Percentiles rank a stretch among this genome's conserved stretches.
Conservation (phyloP, 2,329 filamentous ascomycete genomes). For the Fusarium robinianum region DNA sequence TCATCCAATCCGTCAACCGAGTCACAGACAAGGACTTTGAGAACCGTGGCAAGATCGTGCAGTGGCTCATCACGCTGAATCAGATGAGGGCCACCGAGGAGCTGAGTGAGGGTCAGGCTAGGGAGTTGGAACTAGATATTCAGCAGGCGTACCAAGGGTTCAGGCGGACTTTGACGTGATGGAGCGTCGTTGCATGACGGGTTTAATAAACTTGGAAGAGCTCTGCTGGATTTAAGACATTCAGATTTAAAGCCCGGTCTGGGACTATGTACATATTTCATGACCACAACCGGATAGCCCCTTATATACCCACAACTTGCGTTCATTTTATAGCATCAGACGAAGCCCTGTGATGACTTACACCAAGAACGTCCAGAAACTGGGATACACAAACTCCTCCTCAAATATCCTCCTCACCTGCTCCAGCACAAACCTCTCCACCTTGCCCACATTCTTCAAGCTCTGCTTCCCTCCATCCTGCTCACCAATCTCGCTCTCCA, state of each 20-base stretch:
- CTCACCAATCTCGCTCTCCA: slow-evolving; percentile 97
- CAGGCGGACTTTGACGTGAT: slow-evolving; percentile 72
- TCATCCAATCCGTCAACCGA: slow-evolving; percentile 96
- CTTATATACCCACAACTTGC: slow-evolving; percentile 29
- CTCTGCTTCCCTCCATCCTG: slow-evolving; percentile 91
- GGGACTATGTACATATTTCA: slow-evolving; percentile 8
- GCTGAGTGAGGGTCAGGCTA: slow-evolving; percentile 80
- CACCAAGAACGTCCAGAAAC: slow-evolving; percentile 96
- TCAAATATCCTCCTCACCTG: slow-evolving; percentile 97
- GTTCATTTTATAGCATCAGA: slow-evolving; percentile 9
- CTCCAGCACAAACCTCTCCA: slow-evolving; percentile 95
- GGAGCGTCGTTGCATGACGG: no score
- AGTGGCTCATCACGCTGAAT: slow-evolving; percentile 96
- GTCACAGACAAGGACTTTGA: slow-evolving; percentile 96
- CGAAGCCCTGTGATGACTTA: no score
- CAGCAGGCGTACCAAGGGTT: slow-evolving; percentile 94
- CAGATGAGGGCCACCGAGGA: slow-evolving; percentile 97
- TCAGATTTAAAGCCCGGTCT: no score
- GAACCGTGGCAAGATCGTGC: slow-evolving; percentile 93
- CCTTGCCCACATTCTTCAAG: slow-evolving; percentile 97
- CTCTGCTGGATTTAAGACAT: no score
- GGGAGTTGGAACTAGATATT: slow-evolving; percentile 91
- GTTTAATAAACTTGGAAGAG: no score
- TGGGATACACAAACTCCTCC: slow-evolving; percentile 97
- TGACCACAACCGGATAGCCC: slow-evolving; percentile 5